A percentile compares a stretch with the other conserved stretches of the same genome.
Conservation (phyloP, 306 rosid genomes). For the Quercus alba region DNA sequence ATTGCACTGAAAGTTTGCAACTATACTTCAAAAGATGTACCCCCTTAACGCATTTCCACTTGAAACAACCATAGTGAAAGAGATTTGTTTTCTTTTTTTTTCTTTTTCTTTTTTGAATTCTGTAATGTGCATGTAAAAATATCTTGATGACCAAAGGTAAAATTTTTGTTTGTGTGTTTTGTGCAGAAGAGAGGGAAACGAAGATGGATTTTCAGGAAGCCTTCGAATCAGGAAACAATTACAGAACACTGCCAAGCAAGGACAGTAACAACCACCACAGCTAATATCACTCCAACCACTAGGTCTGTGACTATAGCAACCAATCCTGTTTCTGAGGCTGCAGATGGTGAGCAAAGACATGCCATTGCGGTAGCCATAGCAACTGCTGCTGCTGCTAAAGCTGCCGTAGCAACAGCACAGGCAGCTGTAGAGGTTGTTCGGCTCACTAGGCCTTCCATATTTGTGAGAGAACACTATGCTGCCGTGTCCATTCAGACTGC, state of each 20-base stretch:
- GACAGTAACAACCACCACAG: conserved; percentile 19
- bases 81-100: too few species aligned
- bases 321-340: neutral
- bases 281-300: conserved; percentile 9
- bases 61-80: neutral
- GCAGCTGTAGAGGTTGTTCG: conserved; percentile 41
- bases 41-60: neutral
- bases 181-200: conserved; percentile 52
- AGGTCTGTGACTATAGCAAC: neutral
- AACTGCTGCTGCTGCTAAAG: conserved; percentile 40
- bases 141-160: too few species aligned
- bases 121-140: neutral
- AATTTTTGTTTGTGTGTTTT: neutral
- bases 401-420: conserved; percentile 42
- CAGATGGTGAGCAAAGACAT: conserved; percentile 19
- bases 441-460: conserved; percentile 36
- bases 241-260: conserved; percentile 20
- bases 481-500: conserved; percentile 49
- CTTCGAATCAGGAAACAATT: conserved; percentile 28
- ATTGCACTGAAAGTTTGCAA: too few species aligned
- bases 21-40: neutral
- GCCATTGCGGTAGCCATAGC: conserved; percentile 45
- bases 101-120: neutral
- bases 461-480: conserved; percentile 33
- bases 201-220: conserved; percentile 56